Evolutionary conservation across 1,139 yeast species (phyloP).

Genomic region (Yamadazyma sp.): DNA sequence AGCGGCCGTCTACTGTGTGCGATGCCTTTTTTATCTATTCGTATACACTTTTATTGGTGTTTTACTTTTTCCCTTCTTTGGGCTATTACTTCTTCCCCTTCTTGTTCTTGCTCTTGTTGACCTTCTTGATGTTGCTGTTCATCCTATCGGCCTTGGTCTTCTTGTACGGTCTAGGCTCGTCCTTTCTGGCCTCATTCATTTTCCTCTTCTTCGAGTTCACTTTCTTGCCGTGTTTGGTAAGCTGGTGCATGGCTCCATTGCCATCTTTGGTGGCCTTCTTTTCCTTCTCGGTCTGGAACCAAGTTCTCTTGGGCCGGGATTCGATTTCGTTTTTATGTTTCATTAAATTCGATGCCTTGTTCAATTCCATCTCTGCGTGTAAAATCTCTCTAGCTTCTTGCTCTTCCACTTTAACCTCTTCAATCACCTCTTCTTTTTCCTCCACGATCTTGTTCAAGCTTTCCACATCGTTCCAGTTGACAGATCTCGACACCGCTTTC

Average conservation of each 20-base stretch:
- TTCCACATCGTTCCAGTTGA: conserved; percentile 85
- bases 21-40: too few species aligned
- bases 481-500: conserved; percentile 76
- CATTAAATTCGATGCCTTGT: conserved; percentile 80
- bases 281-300: conserved; percentile 85
- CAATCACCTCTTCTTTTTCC: conserved; percentile 56
- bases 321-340: conserved; percentile 80
- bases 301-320: conserved; percentile 91
- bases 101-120: conserved; percentile 21
- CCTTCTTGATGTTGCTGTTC: conserved; percentile 9
- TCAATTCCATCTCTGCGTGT: conserved; percentile 87
- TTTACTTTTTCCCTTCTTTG: too few species aligned
- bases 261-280: conserved; percentile 48
- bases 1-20: too few species aligned
- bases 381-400: conserved; percentile 82
- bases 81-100: conserved; percentile 10
- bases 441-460: conserved; percentile 60
- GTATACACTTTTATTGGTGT: too few species aligned
- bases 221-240: conserved; percentile 45
- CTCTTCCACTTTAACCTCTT: conserved; percentile 84
- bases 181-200: conserved; percentile 49
- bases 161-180: conserved; percentile 57
- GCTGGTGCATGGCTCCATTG: conserved; percentile 42
- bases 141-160: conserved; percentile 69
- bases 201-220: conserved; percentile 62